Percentiles rank a stretch among this genome's conserved stretches.
Conservation (phyloP, 768 basidiomycete genomes). For the Tubosaeta brunneosetosa region DNA sequence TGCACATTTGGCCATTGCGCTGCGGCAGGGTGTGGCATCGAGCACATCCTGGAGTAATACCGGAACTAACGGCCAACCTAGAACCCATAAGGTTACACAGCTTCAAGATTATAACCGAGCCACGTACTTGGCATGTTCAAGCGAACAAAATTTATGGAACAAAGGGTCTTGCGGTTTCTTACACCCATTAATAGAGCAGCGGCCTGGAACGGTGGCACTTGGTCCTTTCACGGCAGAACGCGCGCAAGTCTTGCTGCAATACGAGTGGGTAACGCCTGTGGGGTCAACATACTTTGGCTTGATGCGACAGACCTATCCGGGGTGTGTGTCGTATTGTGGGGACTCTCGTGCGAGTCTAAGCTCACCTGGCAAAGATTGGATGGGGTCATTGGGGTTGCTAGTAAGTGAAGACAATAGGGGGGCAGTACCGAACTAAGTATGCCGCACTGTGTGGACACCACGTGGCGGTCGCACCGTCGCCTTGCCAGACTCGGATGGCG, state of each 20-base stretch:
- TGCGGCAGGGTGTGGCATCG: slow-evolving; percentile 47
- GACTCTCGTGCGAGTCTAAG: slow-evolving; percentile 11
- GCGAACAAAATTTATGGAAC: slow-evolving; percentile 54
- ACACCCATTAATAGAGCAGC: slow-evolving; percentile 50
- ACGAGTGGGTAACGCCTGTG: slow-evolving; percentile 53
- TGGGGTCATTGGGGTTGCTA: slow-evolving; percentile 10
- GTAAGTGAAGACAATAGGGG: not conserved
- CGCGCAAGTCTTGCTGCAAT: slow-evolving; percentile 60
- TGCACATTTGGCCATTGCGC: slow-evolving; percentile 43
- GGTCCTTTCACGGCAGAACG: slow-evolving; percentile 33
- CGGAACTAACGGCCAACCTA: slow-evolving; percentile 50
- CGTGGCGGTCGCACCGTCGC: slow-evolving; percentile 22
- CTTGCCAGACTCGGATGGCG: slow-evolving; percentile 1
- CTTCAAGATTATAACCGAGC: slow-evolving; percentile 2
- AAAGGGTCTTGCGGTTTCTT: slow-evolving; percentile 46
- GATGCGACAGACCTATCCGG: slow-evolving; percentile 48
- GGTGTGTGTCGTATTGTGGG: slow-evolving; percentile 6
- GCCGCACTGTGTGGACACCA: slow-evolving; percentile 12
- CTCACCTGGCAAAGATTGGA: slow-evolving; percentile 29
- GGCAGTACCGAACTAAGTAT: slow-evolving; percentile 20
- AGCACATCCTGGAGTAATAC: slow-evolving; percentile 46
- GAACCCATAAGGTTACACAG: slow-evolving; percentile 6
- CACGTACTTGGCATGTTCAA: slow-evolving; percentile 52
- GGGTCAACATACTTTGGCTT: slow-evolving; percentile 59
- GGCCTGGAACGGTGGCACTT: slow-evolving; percentile 31